Evolutionary conservation across 495 filamentous ascomycete species (phyloP).

Genomic region (Aspergillus mulundensis): DNA sequence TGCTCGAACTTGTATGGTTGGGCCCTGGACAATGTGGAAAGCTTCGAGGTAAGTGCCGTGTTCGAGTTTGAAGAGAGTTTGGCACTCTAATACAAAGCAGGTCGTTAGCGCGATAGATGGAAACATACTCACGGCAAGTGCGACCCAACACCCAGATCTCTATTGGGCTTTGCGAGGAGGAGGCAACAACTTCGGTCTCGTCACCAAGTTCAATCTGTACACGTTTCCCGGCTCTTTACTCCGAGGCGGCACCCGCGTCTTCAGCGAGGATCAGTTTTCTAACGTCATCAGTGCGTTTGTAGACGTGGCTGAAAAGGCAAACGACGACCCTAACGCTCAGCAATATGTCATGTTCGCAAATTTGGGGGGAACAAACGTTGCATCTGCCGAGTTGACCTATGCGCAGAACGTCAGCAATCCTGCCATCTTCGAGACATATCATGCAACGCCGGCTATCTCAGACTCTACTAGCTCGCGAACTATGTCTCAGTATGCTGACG

Average conservation of each 20-base stretch:
- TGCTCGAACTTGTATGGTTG: constrained; percentile 14
- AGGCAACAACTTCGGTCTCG: constrained; percentile 48
- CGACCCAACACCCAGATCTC: constrained; percentile 38
- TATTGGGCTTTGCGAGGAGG: constrained; percentile 52
- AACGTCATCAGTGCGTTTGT: constrained; percentile 12
- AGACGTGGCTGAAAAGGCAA: constrained; percentile 2
- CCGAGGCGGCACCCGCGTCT: constrained; percentile 7
- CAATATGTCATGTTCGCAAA: constrained; percentile 42
- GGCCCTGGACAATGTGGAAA: constrained; percentile 45
- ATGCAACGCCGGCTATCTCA: constrained; percentile 29
- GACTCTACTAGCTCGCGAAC: constrained; percentile 39
- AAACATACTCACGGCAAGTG: constrained; percentile 35
- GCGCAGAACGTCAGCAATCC: constrained; percentile 35
- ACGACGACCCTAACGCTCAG: constrained; percentile 33
- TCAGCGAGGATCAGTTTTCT: background rate
- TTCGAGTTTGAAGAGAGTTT: constrained; percentile 22
- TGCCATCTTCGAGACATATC: constrained; percentile 40
- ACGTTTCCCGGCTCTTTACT: constrained; percentile 6
- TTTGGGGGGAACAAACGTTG: constrained; percentile 25
- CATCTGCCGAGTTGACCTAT: constrained; percentile 37
- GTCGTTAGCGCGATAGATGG: constrained; percentile 42
- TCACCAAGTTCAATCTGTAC: constrained; percentile 46
- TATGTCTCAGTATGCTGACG: constrained; percentile 40
- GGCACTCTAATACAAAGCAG: constrained; percentile 24
- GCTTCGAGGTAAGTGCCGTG: constrained; percentile 1